A percentile compares a stretch with the other conserved stretches of the same genome.
These are phyloP conservation scores for Globisporangium ultimum DNA, from an alignment of 352 stramenopile genomes.

Conservation along the genomic window DNA sequence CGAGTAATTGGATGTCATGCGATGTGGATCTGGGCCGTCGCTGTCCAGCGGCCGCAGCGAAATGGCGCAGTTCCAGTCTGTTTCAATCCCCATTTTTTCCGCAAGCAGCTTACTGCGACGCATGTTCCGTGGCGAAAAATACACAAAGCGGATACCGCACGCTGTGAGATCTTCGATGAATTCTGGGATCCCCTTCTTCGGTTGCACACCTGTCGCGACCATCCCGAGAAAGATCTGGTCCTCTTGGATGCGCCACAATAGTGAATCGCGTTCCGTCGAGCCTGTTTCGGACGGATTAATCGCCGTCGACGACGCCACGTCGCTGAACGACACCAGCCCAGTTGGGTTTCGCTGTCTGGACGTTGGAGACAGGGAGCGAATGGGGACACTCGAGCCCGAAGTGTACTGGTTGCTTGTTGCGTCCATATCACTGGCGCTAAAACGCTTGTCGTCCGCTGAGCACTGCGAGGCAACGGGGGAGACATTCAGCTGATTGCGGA, in stretches of 20 bases:
- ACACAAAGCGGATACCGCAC: slow-evolving; percentile 97
- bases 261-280: slow-evolving; percentile 50
- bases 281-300: slow-evolving; percentile 48
- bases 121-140: slow-evolving; percentile 99
- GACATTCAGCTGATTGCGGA: slow-evolving; percentile 11
- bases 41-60: slow-evolving; percentile 92
- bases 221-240: slow-evolving; percentile 98
- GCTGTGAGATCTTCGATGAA: slow-evolving; percentile 95
- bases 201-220: slow-evolving; percentile 93
- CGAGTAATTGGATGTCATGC: slow-evolving; percentile 97
- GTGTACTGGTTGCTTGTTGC: neutral
- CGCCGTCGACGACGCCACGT: slow-evolving; percentile 50
- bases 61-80: slow-evolving; percentile 99
- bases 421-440: slow-evolving; percentile 6
- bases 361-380: slow-evolving; percentile 11
- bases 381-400: neutral
- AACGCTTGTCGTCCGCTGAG: slow-evolving; percentile 19
- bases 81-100: slow-evolving; percentile 99
- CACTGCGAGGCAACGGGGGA: slow-evolving; percentile 25
- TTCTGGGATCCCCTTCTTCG: slow-evolving; percentile 92
- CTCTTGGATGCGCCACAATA: slow-evolving; percentile 87
- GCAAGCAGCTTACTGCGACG: slow-evolving; percentile 95
- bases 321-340: slow-evolving; percentile 25
- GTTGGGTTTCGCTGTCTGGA: slow-evolving; percentile 1
- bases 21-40: slow-evolving; percentile 90